These are phyloP conservation scores for Skeletonema potamos DNA, from an alignment of 108 stramenopile genomes.

Conservation along the genomic window DNA sequence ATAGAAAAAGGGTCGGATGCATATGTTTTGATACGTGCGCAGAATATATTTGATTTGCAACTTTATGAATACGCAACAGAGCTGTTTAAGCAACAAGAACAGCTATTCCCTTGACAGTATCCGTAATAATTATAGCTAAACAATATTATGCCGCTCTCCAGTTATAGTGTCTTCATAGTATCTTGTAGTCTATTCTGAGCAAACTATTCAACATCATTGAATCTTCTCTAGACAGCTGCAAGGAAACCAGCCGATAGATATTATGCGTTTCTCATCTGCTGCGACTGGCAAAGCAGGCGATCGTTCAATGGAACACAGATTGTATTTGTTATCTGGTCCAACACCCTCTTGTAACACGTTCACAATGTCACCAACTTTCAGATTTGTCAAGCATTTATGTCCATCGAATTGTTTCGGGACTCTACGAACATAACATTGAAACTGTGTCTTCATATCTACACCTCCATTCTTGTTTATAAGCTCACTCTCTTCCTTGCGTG, in stretches of 20 bases:
- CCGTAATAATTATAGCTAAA: not conserved
- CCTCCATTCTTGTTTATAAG: constrained; percentile 1
- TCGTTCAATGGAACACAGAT: constrained; percentile 62
- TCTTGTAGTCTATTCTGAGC: not conserved
- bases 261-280: not conserved
- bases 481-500: constrained; percentile 19
- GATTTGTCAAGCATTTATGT: constrained; percentile 45
- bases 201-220: not conserved
- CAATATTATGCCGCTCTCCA: not conserved
- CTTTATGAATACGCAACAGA: constrained; percentile 51
- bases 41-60: constrained; percentile 58
- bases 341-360: constrained; percentile 72
- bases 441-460: constrained; percentile 12
- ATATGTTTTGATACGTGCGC: constrained; percentile 41
- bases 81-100: constrained; percentile 33
- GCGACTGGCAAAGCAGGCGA: not conserved
- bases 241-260: constrained; percentile 80
- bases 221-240: constrained; percentile 57
- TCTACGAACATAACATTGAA: constrained; percentile 49
- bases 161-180: not conserved
- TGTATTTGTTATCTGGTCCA: constrained; percentile 70
- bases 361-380: constrained; percentile 71
- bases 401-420: constrained; percentile 50
- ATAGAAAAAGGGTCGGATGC: constrained; percentile 36
- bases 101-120: not conserved